Evolutionary conservation across 1,284 basidiomycete species (phyloP), one percentile per base, ranked within the genome.

Genomic region (Irpex sp.): DNA sequence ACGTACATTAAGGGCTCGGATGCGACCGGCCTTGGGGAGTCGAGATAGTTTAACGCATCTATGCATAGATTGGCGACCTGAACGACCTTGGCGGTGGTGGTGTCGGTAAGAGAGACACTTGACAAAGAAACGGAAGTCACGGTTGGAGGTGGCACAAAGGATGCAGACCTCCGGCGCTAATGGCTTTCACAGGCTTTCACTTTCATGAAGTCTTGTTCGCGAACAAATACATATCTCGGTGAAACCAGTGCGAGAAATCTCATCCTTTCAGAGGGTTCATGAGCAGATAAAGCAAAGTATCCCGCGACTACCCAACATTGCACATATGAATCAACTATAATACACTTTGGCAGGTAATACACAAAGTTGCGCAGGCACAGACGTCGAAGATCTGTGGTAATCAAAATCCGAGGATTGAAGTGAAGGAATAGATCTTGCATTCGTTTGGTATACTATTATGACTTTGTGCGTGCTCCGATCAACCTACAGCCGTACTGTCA

Each of bases 401-500:
- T 26, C 26, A 26, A 26, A 26, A 26, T 26, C 26, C 26, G 26
- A 26, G 26, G 26, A 26, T 26, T 26, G 26, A 26, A 26, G 26
- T 4, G 26, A 26, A 26, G 26, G 26, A 26, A 26, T 26, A 26
- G 26, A 26, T 26, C 26, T 26, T 26, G 26, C 26, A 26, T 26
- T 26, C 26, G 26, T 26, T 26, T 4, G 26, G 26, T 26, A 26
- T 26, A 26, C 40, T 11, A 11, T 44, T 44, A 44, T 44, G 40
- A 63, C 49, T 61, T 65, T 65, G 4, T 61, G 58, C n/a, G 40
- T 44, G 11, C 40, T 44, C 40, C 40, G 8, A 44, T 44, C 40
- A 67, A 62, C 38, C 70, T 70, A 52, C 15, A 44, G 0, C 40
- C 40, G 40, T 44, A 26, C 15, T 8, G 40, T 44, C 40, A 44